Base-by-base conservation (phyloP, 805 yeast genomes). In the Barnettozyma salicaria region DNA sequence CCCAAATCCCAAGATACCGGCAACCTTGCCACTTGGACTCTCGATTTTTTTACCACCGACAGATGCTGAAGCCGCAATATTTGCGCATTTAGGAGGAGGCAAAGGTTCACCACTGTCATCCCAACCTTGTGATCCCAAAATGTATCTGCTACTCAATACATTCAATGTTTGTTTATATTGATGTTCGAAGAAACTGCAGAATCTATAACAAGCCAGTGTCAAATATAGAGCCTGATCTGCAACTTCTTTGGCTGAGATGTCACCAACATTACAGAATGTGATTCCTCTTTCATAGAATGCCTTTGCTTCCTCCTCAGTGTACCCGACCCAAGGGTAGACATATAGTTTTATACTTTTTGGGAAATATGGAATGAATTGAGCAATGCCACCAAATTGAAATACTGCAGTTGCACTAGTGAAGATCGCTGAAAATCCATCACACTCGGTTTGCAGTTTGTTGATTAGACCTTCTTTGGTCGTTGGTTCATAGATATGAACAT, bases 1-100 rank as follows among this genome's bases (percentile, higher is more conserved):
- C 2, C 95, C 94, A 50, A 83, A 78, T 0, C 94, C 95, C 3
- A 81, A 72, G 23, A 84, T 68, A 5, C 79, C 74, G 2, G 68
- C 87, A 14, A 61, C 63, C 50, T 75, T 78, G 14, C 76, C 76
- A 13, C 58, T 55, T 6, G 88, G 87, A 7, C 76, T 66, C 14
- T 56, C 74, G 45, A 71, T 55, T 19, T 51, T 52, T 16, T 72
- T 61, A 3, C 72, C 66, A 28, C 76, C 78, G 3, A 76, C 55
- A 14, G 52, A 48, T 19, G 68, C 68, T 14, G 72, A 67, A 30
- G 60, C 56, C 1, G 68, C 62, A 43, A 66, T 61, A 52, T 64
- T 49, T 41, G 47, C 20, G 44, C 64, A 65, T 42, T 61, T 63
- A 27, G 65, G 34, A 4, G 44, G 39, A 6, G 45, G 24, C 5